These are phyloP conservation scores for Sordariomycetes sp. DNA, from an alignment of 2,329 filamentous ascomycete species.

Conservation along the genomic window DNA sequence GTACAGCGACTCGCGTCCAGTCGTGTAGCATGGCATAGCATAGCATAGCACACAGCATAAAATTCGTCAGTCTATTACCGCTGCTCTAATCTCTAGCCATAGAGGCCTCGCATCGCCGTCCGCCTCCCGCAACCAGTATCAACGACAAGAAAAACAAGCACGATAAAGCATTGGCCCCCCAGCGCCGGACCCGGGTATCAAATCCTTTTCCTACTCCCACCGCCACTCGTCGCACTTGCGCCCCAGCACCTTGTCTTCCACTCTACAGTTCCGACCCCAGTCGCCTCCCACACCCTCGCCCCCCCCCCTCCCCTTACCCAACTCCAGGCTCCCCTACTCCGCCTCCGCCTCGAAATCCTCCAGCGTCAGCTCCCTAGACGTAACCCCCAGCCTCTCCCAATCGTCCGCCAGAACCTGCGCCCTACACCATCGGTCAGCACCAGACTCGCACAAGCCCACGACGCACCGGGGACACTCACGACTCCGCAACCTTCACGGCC, in stretches of 20 bases:
- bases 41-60: too few species aligned
- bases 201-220: neutral
- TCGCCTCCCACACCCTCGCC: neutral
- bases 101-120: too few species aligned
- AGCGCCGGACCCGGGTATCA: neutral
- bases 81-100: too few species aligned
- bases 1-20: too few species aligned
- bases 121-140: too few species aligned
- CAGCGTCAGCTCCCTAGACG: neutral
- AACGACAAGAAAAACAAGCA: too few species aligned
- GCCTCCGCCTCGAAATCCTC: neutral
- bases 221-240: too few species aligned
- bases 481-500: slow-evolving; percentile 20
- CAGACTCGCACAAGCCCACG: neutral
- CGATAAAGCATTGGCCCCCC: neutral
- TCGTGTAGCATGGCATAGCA: too few species aligned
- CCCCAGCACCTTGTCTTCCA: too few species aligned
- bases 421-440: neutral
- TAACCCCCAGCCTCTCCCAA: neutral
- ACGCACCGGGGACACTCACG: slow-evolving; percentile 15
- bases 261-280: neutral
- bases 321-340: neutral
- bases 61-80: too few species aligned
- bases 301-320: too few species aligned
- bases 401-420: neutral